A percentile compares a stretch with the other conserved stretches of the same genome.
Conservation (phyloP, 495 filamentous ascomycete species). For the Lichina pygmaea region DNA sequence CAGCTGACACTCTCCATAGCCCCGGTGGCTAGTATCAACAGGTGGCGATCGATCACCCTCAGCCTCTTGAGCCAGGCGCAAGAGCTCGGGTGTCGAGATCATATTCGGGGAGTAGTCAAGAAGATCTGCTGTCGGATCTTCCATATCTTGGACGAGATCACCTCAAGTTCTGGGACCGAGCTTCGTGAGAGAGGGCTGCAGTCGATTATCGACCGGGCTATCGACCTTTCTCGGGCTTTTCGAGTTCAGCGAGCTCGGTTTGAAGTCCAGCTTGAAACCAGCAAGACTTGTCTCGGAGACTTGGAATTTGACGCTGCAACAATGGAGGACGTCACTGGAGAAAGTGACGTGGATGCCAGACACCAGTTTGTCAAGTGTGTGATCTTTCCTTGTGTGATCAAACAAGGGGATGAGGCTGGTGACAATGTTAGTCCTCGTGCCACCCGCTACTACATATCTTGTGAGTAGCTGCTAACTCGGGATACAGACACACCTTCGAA, state of each 20-base stretch:
- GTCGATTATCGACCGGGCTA: slow-evolving; percentile 16
- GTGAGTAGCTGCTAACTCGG: not conserved
- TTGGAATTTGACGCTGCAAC: slow-evolving; percentile 19
- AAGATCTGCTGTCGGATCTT: slow-evolving; percentile 11
- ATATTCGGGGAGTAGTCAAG: slow-evolving; percentile 13
- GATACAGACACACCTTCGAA: slow-evolving; percentile 19
- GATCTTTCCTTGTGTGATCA: slow-evolving; percentile 25
- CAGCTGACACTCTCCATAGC: slow-evolving; percentile 6
- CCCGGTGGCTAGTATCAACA: slow-evolving; percentile 20
- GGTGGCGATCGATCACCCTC: slow-evolving; percentile 26
- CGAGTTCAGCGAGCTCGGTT: slow-evolving; percentile 25
- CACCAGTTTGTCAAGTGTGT: slow-evolving; percentile 11
- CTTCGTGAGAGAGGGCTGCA: slow-evolving; percentile 18
- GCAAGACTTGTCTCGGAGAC: slow-evolving; percentile 19
- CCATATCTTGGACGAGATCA: slow-evolving; percentile 7
- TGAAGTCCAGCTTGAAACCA: slow-evolving; percentile 18
- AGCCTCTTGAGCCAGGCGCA: slow-evolving; percentile 21
- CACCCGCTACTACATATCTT: not conserved
- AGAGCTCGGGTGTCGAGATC: slow-evolving; percentile 13
- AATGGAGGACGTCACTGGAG: slow-evolving; percentile 30
- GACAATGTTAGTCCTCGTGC: slow-evolving; percentile 4
- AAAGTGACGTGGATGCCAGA: slow-evolving; percentile 22
- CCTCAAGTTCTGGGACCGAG: slow-evolving; percentile 11
- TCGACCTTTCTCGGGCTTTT: slow-evolving; percentile 22
- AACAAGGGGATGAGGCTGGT: slow-evolving; percentile 27